Conservation (phyloP, 805 yeast genomes). For the Diddensiella caesifluorescens region DNA sequence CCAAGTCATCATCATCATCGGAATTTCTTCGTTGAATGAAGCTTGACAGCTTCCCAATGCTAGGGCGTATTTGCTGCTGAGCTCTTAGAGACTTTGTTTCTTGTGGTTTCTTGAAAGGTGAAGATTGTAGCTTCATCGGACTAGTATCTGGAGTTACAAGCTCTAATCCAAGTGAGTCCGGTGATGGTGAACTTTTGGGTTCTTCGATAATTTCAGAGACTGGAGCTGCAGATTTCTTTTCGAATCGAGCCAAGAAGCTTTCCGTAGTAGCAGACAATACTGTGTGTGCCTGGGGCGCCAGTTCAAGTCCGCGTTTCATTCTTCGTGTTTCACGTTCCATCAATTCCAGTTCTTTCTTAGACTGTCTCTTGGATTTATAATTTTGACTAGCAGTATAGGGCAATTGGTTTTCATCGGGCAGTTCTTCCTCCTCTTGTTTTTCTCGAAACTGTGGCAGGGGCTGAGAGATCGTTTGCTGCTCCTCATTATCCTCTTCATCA, state of each 20-base stretch:
- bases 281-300: constrained; percentile 23
- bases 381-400: background rate
- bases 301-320: constrained; percentile 20
- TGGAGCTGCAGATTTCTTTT: background rate
- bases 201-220: constrained; percentile 3
- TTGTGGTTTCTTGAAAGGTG: too few relatives aligned
- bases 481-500: background rate
- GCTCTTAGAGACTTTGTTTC: too few relatives aligned
- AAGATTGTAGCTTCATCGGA: too few relatives aligned
- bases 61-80: too few relatives aligned
- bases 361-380: constrained; percentile 9
- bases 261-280: constrained; percentile 15
- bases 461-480: background rate
- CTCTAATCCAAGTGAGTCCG: background rate
- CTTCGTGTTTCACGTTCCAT: constrained; percentile 20
- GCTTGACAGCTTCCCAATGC: constrained; percentile 10
- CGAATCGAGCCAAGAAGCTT: constrained; percentile 16
- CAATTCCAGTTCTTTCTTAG: constrained; percentile 23
- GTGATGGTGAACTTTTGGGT: background rate
- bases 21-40: too few relatives aligned
- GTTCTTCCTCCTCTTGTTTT: background rate
- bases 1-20: constrained; percentile 23
- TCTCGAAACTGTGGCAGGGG: background rate
- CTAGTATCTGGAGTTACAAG: constrained; percentile 16
- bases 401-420: background rate